Evolutionary conservation across 768 basidiomycete species (phyloP), one percentile per base, ranked within the genome.

Genomic region (Suillus sp.): DNA sequence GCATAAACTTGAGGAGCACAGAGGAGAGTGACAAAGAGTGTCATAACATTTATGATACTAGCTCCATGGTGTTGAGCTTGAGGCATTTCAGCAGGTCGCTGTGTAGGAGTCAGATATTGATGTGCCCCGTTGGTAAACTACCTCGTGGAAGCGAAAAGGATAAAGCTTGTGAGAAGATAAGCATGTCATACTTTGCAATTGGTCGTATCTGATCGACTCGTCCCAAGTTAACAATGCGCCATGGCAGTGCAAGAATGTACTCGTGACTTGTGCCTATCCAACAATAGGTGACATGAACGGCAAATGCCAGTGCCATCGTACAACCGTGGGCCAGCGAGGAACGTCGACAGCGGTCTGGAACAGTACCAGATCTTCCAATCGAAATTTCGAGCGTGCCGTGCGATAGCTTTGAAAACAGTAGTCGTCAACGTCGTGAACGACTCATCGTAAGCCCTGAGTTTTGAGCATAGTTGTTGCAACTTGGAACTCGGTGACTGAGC

Each of bases 1-100:
- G 56, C 56, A 27, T 57, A 27, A 18, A 40, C 56, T 40, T 57
- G 56, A 40, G 56, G 40, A 57, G 9, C 56, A 57, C 25, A 57
- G 40, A 57, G 56, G 11, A 57, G 38, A 20, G 11, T 8, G 25
- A 57, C 9, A 30, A 40, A 40, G 6, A 56, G 27, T 16, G 35
- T 18, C 25, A 56, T 10, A 9, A 20, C n/a, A 13, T 57, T 57
- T 18, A 18, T 10, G 25, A 18, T 11, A 18, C 56, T 27, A 30
- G 37, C 37, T 40, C 4, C 25, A 10, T 38, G 18, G 6, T 27
- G 22, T 9, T 38, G 55, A 37, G 22, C 37, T 25, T 25, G 56
- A 40, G 38, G 38, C 38, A 38, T 56, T 6, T 22, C 7, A 25
- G 13, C 16, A 10, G 35, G n/a, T 16, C 54, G n/a, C 7, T 16